phyloP scores from a whole-genome alignment of 2,329 filamentous ascomycete genomes.

The Cladosporium sp. region DNA sequence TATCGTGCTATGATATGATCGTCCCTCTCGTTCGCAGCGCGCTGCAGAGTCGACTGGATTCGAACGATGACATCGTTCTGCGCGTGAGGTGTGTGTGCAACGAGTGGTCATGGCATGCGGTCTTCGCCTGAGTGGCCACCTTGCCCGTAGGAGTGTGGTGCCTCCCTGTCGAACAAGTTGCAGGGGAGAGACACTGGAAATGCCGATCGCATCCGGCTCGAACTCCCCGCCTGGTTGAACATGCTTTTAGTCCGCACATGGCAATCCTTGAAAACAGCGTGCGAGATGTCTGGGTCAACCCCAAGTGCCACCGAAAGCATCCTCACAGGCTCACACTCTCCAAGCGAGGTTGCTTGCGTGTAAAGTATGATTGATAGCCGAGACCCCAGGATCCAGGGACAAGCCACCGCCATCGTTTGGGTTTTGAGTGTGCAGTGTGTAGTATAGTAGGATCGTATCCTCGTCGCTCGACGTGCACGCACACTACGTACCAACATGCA shows the following conservation, averaged over 20 bases:
- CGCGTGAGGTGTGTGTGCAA: not conserved
- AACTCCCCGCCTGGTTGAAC: constrained; percentile 10
- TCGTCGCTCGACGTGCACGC: not conserved
- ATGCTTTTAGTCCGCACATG: constrained; percentile 8
- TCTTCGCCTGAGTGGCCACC: constrained; percentile 1
- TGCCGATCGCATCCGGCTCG: constrained; percentile 8
- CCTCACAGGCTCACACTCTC: constrained; percentile 1
- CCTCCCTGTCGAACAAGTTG: not conserved
- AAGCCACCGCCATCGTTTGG: constrained; percentile 13
- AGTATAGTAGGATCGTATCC: not conserved
- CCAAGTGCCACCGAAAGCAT: not conserved
- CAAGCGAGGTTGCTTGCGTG: not conserved
- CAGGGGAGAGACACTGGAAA: not conserved
- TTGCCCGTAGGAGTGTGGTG: not conserved
- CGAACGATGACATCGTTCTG: not conserved
- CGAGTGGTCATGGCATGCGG: not conserved
- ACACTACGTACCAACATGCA: not conserved
- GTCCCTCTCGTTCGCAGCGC: not conserved
- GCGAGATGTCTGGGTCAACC: not conserved
- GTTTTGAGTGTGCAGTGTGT: not conserved
- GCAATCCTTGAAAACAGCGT: constrained; percentile 15
- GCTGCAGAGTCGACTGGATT: not conserved
- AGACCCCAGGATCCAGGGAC: constrained; percentile 3
- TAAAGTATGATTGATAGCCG: not conserved
- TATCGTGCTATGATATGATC: constrained; percentile 13